These are phyloP conservation scores for Penicillium subrubescens DNA, from an alignment of 495 filamentous ascomycete species.

Conservation along the genomic window DNA sequence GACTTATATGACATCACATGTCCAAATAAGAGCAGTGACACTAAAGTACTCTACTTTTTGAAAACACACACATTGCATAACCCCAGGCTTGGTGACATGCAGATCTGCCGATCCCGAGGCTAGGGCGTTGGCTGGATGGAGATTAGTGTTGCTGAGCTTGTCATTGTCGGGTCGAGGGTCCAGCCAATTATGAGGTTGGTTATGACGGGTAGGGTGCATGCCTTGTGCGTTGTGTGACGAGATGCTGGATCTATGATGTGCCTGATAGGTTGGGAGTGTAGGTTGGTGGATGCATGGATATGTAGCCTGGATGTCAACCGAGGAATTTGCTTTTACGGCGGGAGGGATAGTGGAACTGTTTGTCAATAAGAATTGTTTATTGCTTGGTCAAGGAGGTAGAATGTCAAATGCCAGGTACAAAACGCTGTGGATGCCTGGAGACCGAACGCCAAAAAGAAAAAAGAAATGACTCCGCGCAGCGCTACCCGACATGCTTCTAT, in stretches of 20 bases:
- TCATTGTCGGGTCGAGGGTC: slow-evolving; percentile 10
- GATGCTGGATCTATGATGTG: neutral
- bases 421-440: slow-evolving; percentile 8
- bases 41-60: neutral
- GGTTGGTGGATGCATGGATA: neutral
- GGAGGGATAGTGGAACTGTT: too few species aligned
- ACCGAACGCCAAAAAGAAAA: slow-evolving; percentile 8
- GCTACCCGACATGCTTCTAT: slow-evolving; percentile 7
- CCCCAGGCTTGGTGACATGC: neutral
- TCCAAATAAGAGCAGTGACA: neutral
- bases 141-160: neutral
- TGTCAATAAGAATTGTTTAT: neutral
- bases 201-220: neutral
- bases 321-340: neutral
- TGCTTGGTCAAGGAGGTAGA: neutral
- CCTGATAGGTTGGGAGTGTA: neutral
- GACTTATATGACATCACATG: slow-evolving; percentile 4
- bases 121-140: neutral
- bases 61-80: neutral
- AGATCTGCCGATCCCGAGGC: slow-evolving; percentile 10
- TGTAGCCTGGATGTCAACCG: neutral
- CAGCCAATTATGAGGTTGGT: slow-evolving; percentile 9
- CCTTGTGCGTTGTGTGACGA: neutral
- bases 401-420: neutral
- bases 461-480: neutral